Base-by-base conservation (phyloP, 2,329 filamentous ascomycete genomes). In the Aspergillus fumigatiaffinis region DNA sequence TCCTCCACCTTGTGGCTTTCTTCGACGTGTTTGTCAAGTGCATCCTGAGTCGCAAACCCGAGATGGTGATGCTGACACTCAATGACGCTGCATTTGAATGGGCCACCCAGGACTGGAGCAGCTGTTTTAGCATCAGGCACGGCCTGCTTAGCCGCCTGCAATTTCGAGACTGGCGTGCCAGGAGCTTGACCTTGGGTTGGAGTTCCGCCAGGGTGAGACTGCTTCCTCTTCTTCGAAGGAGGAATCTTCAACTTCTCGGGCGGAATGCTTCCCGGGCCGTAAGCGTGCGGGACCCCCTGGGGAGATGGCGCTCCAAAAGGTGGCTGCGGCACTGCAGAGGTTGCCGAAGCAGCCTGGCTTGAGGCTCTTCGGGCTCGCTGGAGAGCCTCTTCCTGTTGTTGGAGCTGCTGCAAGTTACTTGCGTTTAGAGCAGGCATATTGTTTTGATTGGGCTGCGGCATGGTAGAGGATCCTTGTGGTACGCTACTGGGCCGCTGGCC, bases 181-280 rank as follows among this genome's bases (percentile, higher is more conserved):
- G 66, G 53, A 50, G 66, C 59, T 25, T 59, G 63, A 29, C 63
- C 52, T 46, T 66, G 64, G 23, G 66, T 56, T 23, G 73, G 66
- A 14, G 70, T 71, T 32, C 64, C 56, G 32, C 65, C 69, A 8
- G 75, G 68, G 53, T 80, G 77, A 53, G 79, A 80, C 60, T 82
- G 76, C 74, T 83, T 85, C 53, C 79, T 77, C 65, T 79, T 82
- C 75, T 86, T 87, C 55, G 77, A 76, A 2, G 80, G 77, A 20
- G 84, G 84, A 25, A 87, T 71, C 50, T 84, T 81, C 50, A 87
- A 76, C 60, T 85, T 82, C 52, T 83, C 81, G 10, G 79, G 77
- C 4, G 80, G 83, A 51, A 86, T 76, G 51, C 79, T 76, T 21
- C 77, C 79, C 21, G 77, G 75, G 8, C 77, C 77, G 55, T 84